These are phyloP conservation scores for Oligophagozyma castellii DNA, from an alignment of 1,139 yeast genomes.

Conservation along the genomic window DNA sequence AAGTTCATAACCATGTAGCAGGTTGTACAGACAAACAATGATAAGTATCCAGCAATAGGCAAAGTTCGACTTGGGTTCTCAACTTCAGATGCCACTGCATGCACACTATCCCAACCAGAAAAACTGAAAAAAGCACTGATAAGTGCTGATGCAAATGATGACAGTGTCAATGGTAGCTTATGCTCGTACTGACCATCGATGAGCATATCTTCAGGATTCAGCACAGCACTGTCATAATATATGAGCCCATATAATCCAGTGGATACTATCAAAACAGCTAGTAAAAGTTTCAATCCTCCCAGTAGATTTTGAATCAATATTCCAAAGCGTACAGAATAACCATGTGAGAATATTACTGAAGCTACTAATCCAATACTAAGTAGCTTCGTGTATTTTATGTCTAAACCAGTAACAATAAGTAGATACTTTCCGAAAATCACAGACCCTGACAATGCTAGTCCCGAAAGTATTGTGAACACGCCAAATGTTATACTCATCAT, in stretches of 20 bases:
- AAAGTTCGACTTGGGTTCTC: slow-evolving; percentile 44
- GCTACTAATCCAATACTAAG: slow-evolving; percentile 34
- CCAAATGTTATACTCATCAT: slow-evolving; percentile 47
- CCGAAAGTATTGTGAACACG: slow-evolving; percentile 45
- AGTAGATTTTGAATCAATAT: slow-evolving; percentile 40
- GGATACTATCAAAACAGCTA: slow-evolving; percentile 34
- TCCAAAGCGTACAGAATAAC: slow-evolving; percentile 40
- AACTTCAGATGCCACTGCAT: slow-evolving; percentile 47
- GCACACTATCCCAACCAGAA: slow-evolving; percentile 54
- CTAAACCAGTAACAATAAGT: slow-evolving; percentile 35
- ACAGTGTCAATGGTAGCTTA: slow-evolving; percentile 25
- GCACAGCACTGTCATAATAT: slow-evolving; percentile 21
- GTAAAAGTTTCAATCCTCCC: slow-evolving; percentile 39
- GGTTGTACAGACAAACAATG: slow-evolving; percentile 34
- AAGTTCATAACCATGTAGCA: slow-evolving; percentile 43
- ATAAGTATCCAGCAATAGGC: slow-evolving; percentile 47
- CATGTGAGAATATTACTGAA: slow-evolving; percentile 36
- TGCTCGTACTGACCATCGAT: slow-evolving; percentile 13
- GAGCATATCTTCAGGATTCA: slow-evolving; percentile 9
- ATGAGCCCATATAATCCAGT: slow-evolving; percentile 38
- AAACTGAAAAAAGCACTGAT: slow-evolving; percentile 47
- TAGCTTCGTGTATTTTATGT: slow-evolving; percentile 26
- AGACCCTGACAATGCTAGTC: slow-evolving; percentile 51
- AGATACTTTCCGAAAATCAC: slow-evolving; percentile 61
- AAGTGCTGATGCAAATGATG: slow-evolving; percentile 42